These are phyloP conservation scores for Phytophthora boehmeriae DNA, from an alignment of 352 stramenopile species.

Conservation along the genomic window DNA sequence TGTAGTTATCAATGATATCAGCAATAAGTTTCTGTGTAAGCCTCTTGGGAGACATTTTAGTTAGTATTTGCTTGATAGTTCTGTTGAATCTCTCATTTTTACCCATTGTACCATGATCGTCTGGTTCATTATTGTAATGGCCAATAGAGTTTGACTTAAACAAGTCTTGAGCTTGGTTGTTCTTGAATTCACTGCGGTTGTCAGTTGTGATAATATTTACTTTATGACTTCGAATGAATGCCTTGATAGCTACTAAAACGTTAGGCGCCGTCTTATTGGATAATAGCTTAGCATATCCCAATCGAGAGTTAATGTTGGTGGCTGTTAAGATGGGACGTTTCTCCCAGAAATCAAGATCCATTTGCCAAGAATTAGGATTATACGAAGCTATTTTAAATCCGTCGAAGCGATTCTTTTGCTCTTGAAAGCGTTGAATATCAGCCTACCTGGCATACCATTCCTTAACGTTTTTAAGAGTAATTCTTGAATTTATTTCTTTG, in stretches of 20 bases:
- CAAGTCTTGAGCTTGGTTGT: slow-evolving; percentile 20
- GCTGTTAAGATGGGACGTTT: no score
- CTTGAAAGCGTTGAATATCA: slow-evolving; percentile 26
- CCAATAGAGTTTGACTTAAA: slow-evolving; percentile 31
- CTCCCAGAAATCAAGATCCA: slow-evolving; percentile 39
- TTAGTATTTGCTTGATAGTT: slow-evolving; percentile 37
- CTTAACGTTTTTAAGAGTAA: slow-evolving; percentile 27
- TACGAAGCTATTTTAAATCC: neutral
- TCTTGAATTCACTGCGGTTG: slow-evolving; percentile 40
- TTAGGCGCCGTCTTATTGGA: no score
- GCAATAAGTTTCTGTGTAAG: no score
- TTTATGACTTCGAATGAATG: slow-evolving; percentile 27
- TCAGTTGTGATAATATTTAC: slow-evolving; percentile 33
- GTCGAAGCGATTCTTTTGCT: slow-evolving; percentile 14
- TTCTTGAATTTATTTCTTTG: slow-evolving; percentile 14
- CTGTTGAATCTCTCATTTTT: slow-evolving; percentile 51
- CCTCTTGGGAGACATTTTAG: slow-evolving; percentile 15
- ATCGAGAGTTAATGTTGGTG: no score
- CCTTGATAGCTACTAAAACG: slow-evolving; percentile 27
- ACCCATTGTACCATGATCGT: slow-evolving; percentile 39
- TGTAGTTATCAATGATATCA: no score
- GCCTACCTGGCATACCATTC: slow-evolving; percentile 20
- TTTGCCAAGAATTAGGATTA: slow-evolving; percentile 31
- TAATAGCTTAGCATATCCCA: no score
- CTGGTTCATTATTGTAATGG: slow-evolving; percentile 40